Evolutionary conservation across 805 yeast genomes (phyloP), one percentile per base, ranked within the genome.

Genomic region (baker's yeast (Saccharomyces cerevisiae)): DNA sequence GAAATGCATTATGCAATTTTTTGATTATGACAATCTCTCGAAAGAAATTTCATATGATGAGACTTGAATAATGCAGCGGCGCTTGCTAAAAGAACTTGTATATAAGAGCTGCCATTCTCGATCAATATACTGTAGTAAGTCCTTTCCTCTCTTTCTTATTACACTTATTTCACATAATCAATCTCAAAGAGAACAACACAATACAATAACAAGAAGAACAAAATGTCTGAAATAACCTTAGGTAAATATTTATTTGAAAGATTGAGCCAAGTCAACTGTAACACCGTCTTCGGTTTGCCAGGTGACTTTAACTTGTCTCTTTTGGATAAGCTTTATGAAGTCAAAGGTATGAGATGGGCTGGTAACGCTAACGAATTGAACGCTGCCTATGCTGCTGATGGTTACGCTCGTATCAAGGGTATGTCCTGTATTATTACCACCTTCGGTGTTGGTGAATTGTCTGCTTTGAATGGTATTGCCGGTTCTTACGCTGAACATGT

Each of bases 351-450:
- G 57, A 70, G 81, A 55, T 89, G 95, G 88, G 79, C 87, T 47
- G 96, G 96, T 29, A 80, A 82, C 60, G 87, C 96, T 68, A 91
- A 91, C 66, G 97, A 90, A 72, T 78, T 91, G 61, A 91, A 90
- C 63, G 87, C 95, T 2, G 91, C 95, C 3, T 90, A 90, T 70
- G 87, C 96, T 10, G 90, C 91, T 9, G 96, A 90, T 67, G 97
- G 96, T 6, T 91, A 89, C 63, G 81, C 94, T 21, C 76, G 90
- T 58, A 54, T 73, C 50, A 73, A 72, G 54, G 59, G 66, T 4
- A 56, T 74, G 9, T 74, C 73, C 21, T 73, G 70, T 27, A 54
- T 73, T 8, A 60, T 73, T 31, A 73, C 77, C 0, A 90, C 97
- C 4, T 87, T 78, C 69, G 97, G 96, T 36, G 97, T 91, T 21